Evolutionary conservation across 768 basidiomycete genomes (phyloP).

Genomic region (Phaeotremella fagi): DNA sequence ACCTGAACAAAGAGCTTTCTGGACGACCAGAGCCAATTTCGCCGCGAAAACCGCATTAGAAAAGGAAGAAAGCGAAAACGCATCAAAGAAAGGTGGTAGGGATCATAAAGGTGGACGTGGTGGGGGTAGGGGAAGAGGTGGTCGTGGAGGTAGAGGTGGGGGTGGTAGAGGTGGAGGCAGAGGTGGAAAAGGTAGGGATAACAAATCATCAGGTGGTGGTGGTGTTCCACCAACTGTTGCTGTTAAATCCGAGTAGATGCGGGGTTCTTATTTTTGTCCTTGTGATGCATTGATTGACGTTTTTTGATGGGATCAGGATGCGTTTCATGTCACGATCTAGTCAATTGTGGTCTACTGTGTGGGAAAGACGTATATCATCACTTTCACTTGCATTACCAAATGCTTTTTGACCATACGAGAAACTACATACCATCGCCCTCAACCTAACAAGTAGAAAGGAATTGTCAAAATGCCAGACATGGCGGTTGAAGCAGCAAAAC

Average conservation of each 20-base stretch:
- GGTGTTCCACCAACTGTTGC: neutral
- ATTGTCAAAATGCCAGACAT: slow-evolving; percentile 13
- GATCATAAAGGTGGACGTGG: slow-evolving; percentile 15
- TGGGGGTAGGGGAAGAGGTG: slow-evolving; percentile 5
- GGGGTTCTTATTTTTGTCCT: too few species aligned
- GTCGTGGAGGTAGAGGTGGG: slow-evolving; percentile 30
- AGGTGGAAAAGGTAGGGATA: slow-evolving; percentile 24
- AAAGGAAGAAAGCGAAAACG: slow-evolving; percentile 18
- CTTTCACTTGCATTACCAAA: too few species aligned
- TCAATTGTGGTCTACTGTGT: too few species aligned
- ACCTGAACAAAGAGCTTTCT: slow-evolving; percentile 45
- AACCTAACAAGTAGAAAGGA: too few species aligned
- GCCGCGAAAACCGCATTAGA: slow-evolving; percentile 43
- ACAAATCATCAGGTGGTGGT: neutral
- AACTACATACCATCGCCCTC: too few species aligned
- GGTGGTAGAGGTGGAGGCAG: slow-evolving; percentile 33
- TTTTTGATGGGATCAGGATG: too few species aligned
- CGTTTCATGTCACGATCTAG: neutral
- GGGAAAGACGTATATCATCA: too few species aligned
- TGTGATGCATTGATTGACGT: too few species aligned
- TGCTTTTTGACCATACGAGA: too few species aligned
- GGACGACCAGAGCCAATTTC: slow-evolving; percentile 46
- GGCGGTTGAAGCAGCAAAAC: slow-evolving; percentile 9
- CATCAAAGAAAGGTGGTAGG: slow-evolving; percentile 3
- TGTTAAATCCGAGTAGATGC: neutral